Evolutionary conservation across 768 basidiomycete species (phyloP), one percentile per base, ranked within the genome.

Genomic region (Kwoniella sp.): DNA sequence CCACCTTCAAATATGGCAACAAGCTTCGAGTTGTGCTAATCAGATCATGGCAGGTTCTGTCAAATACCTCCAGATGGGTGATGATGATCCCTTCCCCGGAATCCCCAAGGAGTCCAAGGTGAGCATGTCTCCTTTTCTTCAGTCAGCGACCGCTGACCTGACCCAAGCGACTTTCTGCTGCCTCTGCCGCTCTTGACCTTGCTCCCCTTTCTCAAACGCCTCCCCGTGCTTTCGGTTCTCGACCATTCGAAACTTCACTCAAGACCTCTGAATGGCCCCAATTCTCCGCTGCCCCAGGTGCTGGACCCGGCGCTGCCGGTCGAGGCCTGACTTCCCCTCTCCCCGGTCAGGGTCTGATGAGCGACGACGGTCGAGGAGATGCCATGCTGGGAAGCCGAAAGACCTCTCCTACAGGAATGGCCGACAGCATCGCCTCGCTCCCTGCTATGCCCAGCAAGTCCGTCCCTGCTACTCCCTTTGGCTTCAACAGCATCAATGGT

Each of bases 191-290:
- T 46, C 81, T 97, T 72, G 94, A 97, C 80, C 85, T 97, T 37
- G 93, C 95, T 17, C 91, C 92, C 54, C 85, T 91, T 33, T 88
- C 90, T 3, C 91, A 91, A 77, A 88, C 88, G 6, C 88, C 90
- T 15, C 87, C 88, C 25, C 68, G 74, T 44, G 76, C 85, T 53
- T 86, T 85, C 52, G 86, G 86, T 64, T 76, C 83, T 29, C 79
- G 81, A 64, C 86, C 81, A 26, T 80, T 85, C 65, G 87, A 89
- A 33, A 79, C 83, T 51, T 66, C 70, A 15, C 59, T 76, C 51
- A 75, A 75, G 77, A 84, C 90, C 9, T 92, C 92, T 1, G 93
- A 96, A 78, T 97, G 94, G 94, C 91, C 93, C 30, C 91, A 92
- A 78, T 96, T 92, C 80, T 83, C 86, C 50, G 64, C 29, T 22